Percentiles rank a stretch among this genome's conserved stretches.
Evolutionary conservation across 139 green algal genomes (phyloP).

Genomic region (Picochlorum costavermella): DNA sequence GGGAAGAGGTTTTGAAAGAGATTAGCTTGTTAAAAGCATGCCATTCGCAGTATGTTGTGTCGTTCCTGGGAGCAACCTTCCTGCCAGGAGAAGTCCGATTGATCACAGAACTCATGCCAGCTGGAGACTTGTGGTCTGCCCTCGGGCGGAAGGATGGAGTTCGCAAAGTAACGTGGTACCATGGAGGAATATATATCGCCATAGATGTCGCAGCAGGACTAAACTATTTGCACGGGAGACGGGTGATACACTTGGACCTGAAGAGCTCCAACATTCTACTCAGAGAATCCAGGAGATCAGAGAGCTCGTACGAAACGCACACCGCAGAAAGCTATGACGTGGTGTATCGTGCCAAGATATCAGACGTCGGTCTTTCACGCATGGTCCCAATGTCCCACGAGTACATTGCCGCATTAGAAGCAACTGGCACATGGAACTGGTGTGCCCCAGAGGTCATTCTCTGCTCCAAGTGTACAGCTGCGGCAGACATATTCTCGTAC

Average conservation of each 20-base stretch:
- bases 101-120: slow-evolving; percentile 19
- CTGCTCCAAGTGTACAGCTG: slow-evolving; percentile 26
- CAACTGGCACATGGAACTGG: slow-evolving; percentile 6
- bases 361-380: slow-evolving; percentile 24
- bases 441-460: slow-evolving; percentile 34
- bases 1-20: slow-evolving; percentile 1
- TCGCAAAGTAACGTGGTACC: slow-evolving; percentile 12
- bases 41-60: neutral
- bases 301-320: neutral
- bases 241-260: slow-evolving; percentile 24
- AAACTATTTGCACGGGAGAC: slow-evolving; percentile 28
- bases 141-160: neutral
- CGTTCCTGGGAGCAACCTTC: slow-evolving; percentile 20
- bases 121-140: slow-evolving; percentile 3
- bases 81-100: neutral
- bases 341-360: slow-evolving; percentile 20
- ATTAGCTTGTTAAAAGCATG: slow-evolving; percentile 3
- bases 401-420: slow-evolving; percentile 1
- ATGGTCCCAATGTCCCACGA: slow-evolving; percentile 12
- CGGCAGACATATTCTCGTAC: slow-evolving; percentile 33
- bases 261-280: slow-evolving; percentile 33
- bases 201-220: slow-evolving; percentile 32
- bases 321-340: neutral
- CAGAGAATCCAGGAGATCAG: neutral
- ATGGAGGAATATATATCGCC: slow-evolving; percentile 18